A percentile compares a stretch with the other conserved stretches of the same genome.
Evolutionary conservation across 208 protist species (phyloP).

Genomic region (Crithidia fasciculata): DNA sequence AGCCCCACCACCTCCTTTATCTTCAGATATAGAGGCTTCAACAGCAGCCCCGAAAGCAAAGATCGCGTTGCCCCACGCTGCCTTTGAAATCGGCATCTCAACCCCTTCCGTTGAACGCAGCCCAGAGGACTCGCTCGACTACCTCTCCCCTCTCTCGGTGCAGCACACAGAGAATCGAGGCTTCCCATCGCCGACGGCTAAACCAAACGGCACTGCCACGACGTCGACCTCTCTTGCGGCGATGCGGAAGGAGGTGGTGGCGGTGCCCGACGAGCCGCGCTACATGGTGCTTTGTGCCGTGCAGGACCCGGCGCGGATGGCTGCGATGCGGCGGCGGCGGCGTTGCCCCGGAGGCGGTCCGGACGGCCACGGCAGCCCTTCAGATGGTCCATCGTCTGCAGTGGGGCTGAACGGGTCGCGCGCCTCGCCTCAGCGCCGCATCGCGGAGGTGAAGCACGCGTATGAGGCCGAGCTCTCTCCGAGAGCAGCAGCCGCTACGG

Average conservation of each 20-base stretch:
- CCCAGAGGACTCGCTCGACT: slow-evolving; percentile 13
- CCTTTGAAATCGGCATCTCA: not conserved
- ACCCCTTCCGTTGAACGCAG: not conserved
- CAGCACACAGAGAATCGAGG: not conserved
- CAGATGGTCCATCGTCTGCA: too few relatives aligned
- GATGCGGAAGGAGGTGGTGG: not conserved
- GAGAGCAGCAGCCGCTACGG: too few relatives aligned
- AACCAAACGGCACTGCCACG: not conserved
- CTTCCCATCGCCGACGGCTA: not conserved
- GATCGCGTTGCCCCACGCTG: not conserved
- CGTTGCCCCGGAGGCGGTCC: not conserved
- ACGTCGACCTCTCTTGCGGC: not conserved
- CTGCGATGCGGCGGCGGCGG: slow-evolving; percentile 7
- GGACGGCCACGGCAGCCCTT: too few relatives aligned
- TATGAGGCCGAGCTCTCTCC: too few relatives aligned
- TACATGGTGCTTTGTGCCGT: slow-evolving; percentile 30
- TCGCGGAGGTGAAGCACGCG: too few relatives aligned
- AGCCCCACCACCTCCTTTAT: slow-evolving; percentile 12
- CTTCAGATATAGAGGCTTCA: not conserved
- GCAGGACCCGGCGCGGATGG: slow-evolving; percentile 4
- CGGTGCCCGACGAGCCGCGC: slow-evolving; percentile 15
- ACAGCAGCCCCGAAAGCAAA: not conserved
- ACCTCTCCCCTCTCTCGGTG: slow-evolving; percentile 13
- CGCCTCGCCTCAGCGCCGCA: too few relatives aligned
- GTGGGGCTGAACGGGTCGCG: too few relatives aligned